Evolutionary conservation across 768 basidiomycete genomes (phyloP).

Genomic region (Cytidiella melzeri): DNA sequence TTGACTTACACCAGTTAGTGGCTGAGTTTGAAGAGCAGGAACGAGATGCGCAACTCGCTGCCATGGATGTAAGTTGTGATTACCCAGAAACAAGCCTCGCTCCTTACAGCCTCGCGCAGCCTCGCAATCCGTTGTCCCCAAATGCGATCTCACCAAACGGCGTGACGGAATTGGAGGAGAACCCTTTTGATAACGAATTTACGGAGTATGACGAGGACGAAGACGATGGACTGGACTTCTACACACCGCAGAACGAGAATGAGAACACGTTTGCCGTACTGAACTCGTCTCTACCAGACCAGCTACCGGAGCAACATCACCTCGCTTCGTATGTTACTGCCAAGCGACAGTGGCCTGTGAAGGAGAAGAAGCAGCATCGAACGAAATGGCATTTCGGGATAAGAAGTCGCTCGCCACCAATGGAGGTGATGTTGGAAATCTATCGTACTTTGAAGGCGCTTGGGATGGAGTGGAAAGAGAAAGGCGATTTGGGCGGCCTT

Average conservation of each 20-base stretch:
- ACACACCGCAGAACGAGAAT: slow-evolving; percentile 37
- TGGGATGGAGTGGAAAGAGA: slow-evolving; percentile 98
- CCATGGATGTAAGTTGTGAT: slow-evolving; percentile 63
- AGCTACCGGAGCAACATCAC: slow-evolving; percentile 59
- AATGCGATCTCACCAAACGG: slow-evolving; percentile 52
- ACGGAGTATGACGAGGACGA: slow-evolving; percentile 48
- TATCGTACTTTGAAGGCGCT: slow-evolving; percentile 86
- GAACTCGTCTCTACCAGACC: slow-evolving; percentile 73
- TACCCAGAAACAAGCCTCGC: neutral
- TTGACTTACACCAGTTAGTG: slow-evolving; percentile 35
- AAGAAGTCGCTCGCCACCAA: slow-evolving; percentile 86
- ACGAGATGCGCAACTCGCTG: slow-evolving; percentile 71
- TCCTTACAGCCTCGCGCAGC: slow-evolving; percentile 33
- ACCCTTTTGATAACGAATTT: slow-evolving; percentile 80
- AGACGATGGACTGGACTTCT: slow-evolving; percentile 46
- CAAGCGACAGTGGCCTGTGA: slow-evolving; percentile 36
- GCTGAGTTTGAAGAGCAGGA: slow-evolving; percentile 82
- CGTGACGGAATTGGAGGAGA: slow-evolving; percentile 58
- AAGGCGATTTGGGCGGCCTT: slow-evolving; percentile 68
- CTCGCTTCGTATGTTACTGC: slow-evolving; percentile 62
- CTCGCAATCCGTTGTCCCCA: slow-evolving; percentile 65
- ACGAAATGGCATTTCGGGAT: slow-evolving; percentile 99
- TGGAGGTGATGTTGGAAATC: slow-evolving; percentile 99
- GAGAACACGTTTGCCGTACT: slow-evolving; percentile 79
- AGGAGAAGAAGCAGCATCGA: slow-evolving; percentile 66